Base-by-base conservation (phyloP, 2,329 filamentous ascomycete genomes). In the Aureobasidium melanogenum region DNA sequence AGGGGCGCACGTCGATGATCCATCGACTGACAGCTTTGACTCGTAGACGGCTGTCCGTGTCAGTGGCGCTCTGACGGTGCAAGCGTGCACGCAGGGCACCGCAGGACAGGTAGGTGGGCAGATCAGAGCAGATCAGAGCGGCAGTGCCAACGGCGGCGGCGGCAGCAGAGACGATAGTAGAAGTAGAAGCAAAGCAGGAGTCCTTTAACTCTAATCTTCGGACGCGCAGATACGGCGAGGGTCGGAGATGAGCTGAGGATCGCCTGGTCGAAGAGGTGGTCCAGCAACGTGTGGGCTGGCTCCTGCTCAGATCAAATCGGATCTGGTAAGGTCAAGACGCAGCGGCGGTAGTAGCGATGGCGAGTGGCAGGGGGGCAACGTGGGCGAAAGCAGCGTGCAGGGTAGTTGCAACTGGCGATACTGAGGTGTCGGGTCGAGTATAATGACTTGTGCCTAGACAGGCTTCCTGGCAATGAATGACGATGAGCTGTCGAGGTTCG, bases 61-160 rank as follows among this genome's bases (percentile, higher is more conserved):
- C 38, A 24, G 50, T 55, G 59, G 59, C 59, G 47, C 59, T 52
- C 24, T 30, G 50, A 61, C 59, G 59, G 46, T 61, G 47, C 26
- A 51, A 36, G 34, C 8, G 14, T n/a, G 26, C 15, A 52, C 47
- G 48, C 50, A 61, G 59, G 38, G 41, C 28, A 14, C 47, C 32
- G 56, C 56, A 50, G 15, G 34, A 30, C 56, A 39, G 44, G 38
- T 44, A 22, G 26, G 38, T 22, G 52, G 34, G 56, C 56, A 61
- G 47, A n/a, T 52, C n/a, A 19, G 28, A 48, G 34, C 22, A 51
- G 48, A 12, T 36, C 47, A 30, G 28, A 28, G 39, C 58, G 38
- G 34, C 38, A 46, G 36, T 19, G 28, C 19, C 19, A 47, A 43
- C 43, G 28, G 41, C 32, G 32, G 28, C 41, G 39, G 30, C 41